A percentile compares a stretch with the other conserved stretches of the same genome.
Conservation (phyloP, 306 rosid genomes). For the Trifolium subterraneum region DNA sequence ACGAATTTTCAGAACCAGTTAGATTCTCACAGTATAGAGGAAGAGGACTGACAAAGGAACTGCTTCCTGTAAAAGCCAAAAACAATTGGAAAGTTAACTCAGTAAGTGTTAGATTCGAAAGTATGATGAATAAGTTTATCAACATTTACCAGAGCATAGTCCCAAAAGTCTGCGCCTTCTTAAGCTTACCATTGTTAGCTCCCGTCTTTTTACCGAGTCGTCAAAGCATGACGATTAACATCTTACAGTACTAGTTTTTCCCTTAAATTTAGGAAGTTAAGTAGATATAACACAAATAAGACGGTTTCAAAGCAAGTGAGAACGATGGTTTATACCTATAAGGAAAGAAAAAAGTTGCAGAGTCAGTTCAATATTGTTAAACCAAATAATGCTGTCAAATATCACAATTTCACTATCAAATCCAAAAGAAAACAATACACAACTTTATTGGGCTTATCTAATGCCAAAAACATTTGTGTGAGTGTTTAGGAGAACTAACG, state of each 20-base stretch:
- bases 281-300: constrained; percentile 35
- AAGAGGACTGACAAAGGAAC: constrained; percentile 62
- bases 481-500: not conserved
- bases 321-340: constrained; percentile 26
- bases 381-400: constrained; percentile 7
- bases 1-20: constrained; percentile 49
- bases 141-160: constrained; percentile 73
- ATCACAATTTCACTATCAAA: constrained; percentile 3
- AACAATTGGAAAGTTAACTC: constrained; percentile 35
- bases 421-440: constrained; percentile 29
- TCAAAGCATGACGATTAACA: constrained; percentile 33
- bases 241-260: constrained; percentile 39
- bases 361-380: constrained; percentile 31
- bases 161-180: constrained; percentile 96
- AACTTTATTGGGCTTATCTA: not conserved
- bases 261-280: constrained; percentile 32
- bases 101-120: constrained; percentile 9
- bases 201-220: constrained; percentile 42
- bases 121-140: constrained; percentile 5
- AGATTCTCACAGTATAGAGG: constrained; percentile 62
- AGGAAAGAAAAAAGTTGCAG: constrained; percentile 19
- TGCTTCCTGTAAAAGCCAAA: constrained; percentile 61
- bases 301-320: constrained; percentile 18
- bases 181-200: constrained; percentile 84
- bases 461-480: not conserved